Conservation (phyloP, 768 basidiomycete species). For the Suillus clintonianus region DNA sequence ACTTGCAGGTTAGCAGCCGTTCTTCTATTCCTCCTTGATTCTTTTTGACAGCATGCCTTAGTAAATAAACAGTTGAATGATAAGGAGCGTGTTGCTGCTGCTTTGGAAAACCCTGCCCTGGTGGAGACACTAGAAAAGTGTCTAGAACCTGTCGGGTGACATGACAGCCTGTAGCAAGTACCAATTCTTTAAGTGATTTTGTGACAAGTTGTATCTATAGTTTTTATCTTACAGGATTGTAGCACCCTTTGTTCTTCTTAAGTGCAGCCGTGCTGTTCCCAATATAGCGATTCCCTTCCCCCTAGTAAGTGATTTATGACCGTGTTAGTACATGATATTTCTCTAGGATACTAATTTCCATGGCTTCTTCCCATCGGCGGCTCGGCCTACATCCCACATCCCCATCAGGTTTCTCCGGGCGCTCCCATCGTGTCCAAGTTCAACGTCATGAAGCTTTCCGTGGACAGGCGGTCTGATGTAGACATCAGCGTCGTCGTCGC, state of each 20-base stretch:
- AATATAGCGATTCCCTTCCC: not conserved
- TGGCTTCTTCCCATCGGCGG: not conserved
- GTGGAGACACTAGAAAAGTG: slow-evolving; percentile 87
- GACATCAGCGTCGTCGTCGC: not conserved
- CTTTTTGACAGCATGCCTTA: slow-evolving; percentile 27
- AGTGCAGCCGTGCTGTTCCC: not conserved
- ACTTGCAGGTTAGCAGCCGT: slow-evolving; percentile 60
- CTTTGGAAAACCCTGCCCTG: slow-evolving; percentile 87
- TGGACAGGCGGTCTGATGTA: not conserved
- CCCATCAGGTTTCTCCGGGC: not conserved
- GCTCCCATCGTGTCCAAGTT: not conserved
- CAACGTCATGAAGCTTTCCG: slow-evolving; percentile 13
- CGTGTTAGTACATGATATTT: not conserved
- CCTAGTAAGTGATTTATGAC: not conserved
- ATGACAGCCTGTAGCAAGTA: slow-evolving; percentile 1
- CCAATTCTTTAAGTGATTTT: not conserved
- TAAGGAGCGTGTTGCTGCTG: slow-evolving; percentile 97
- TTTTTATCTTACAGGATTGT: slow-evolving; percentile 1
- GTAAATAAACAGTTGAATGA: slow-evolving; percentile 99
- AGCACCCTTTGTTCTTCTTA: slow-evolving; percentile 1
- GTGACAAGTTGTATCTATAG: slow-evolving; percentile 5
- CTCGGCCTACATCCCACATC: not conserved
- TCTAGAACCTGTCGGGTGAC: slow-evolving; percentile 41
- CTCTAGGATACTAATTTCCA: not conserved
- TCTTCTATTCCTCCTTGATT: slow-evolving; percentile 4